phyloP scores from a whole-genome alignment of 1,139 yeast species.

The Saccharomyces hybrid region DNA sequence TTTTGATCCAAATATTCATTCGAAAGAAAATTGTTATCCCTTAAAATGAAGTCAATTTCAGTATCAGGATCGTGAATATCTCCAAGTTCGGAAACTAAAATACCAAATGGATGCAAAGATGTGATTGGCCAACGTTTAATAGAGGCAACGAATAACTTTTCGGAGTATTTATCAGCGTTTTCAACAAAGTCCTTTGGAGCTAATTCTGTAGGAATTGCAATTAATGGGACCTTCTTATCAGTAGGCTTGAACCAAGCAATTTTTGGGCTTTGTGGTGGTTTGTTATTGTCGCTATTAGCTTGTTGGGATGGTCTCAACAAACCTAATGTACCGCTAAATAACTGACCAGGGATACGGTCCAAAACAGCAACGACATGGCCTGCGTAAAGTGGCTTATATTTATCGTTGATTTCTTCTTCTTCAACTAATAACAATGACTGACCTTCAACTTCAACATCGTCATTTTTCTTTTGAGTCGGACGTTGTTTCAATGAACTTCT shows the following conservation, averaged over 20 bases:
- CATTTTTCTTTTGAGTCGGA: conserved; percentile 97
- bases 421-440: conserved; percentile 85
- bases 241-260: conserved; percentile 99
- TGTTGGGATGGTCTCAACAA: conserved; percentile 93
- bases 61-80: conserved; percentile 67
- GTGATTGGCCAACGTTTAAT: conserved; percentile 99
- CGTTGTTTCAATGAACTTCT: conserved; percentile 90
- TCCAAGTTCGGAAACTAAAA: conserved; percentile 81
- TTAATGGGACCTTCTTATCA: conserved; percentile 92
- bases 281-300: conserved; percentile 45
- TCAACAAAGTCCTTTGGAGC: conserved; percentile 95
- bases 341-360: conserved; percentile 94
- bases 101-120: conserved; percentile 95
- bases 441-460: conserved; percentile 97
- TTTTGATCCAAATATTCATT: conserved; percentile 67
- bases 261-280: conserved; percentile 56
- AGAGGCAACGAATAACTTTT: conserved; percentile 84
- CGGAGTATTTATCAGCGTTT: conserved; percentile 74
- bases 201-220: conserved; percentile 97
- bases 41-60: conserved; percentile 79
- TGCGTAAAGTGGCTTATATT: conserved; percentile 86
- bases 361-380: conserved; percentile 98
- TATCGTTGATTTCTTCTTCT: conserved; percentile 93
- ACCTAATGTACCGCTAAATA: conserved; percentile 89
- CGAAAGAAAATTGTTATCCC: conserved; percentile 87